These are phyloP conservation scores for Entomortierella lignicola DNA, from an alignment of 192 early-diverging fungal genomes.

Conservation along the genomic window DNA sequence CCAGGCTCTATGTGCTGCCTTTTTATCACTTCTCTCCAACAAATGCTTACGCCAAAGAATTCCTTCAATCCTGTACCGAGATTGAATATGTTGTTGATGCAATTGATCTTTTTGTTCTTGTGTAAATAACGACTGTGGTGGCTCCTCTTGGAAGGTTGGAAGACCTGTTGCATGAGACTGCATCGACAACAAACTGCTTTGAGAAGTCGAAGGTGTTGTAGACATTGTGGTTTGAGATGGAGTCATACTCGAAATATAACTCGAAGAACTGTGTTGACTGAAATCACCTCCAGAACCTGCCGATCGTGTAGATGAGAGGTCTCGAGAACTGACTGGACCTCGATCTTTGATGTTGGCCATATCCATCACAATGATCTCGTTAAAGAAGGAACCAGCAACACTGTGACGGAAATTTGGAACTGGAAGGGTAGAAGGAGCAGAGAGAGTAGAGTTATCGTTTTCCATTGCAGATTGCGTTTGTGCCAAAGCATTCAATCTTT, in stretches of 20 bases:
- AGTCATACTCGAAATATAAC: conserved; percentile 21
- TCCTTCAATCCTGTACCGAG: conserved; percentile 72
- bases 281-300: conserved; percentile 2
- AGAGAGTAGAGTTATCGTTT: not conserved
- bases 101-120: conserved; percentile 2
- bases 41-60: conserved; percentile 90
- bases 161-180: conserved; percentile 8
- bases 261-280: conserved; percentile 25
- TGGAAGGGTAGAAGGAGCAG: not conserved
- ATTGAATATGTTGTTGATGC: conserved; percentile 27
- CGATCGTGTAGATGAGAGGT: conserved; percentile 1
- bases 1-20: conserved; percentile 90
- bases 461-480: conserved; percentile 1
- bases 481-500: conserved; percentile 34
- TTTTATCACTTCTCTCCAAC: conserved; percentile 78
- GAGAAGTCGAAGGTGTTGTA: conserved; percentile 29
- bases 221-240: conserved; percentile 13
- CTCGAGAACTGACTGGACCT: not conserved
- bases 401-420: conserved; percentile 9
- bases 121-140: not conserved
- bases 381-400: conserved; percentile 9
- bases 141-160: not conserved
- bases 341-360: not conserved
- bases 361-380: not conserved
- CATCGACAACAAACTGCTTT: conserved; percentile 29